Conservation (phyloP, 2,329 filamentous ascomycete genomes). For the Ophiostoma himal-ulmi region DNA sequence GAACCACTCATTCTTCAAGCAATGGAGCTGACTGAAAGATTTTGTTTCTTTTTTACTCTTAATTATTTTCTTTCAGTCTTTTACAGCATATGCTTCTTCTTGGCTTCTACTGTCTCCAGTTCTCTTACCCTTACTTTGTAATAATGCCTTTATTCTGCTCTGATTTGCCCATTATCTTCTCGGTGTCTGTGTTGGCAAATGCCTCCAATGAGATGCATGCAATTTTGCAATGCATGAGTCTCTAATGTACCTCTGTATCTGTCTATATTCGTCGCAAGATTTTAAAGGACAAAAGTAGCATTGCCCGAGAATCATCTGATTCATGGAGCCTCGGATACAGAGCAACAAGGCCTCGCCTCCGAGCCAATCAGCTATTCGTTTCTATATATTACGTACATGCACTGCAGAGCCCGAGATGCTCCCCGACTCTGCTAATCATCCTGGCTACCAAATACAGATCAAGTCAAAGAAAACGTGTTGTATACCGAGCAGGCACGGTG, state of each 20-base stretch:
- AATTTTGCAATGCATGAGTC: not conserved
- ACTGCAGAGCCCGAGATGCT: not conserved
- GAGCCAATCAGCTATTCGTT: not conserved
- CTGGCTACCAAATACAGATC: not conserved
- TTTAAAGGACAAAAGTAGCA: not conserved
- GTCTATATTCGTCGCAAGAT: not conserved
- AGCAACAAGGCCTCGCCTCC: not conserved
- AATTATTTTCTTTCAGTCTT: not conserved
- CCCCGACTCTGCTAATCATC: not conserved
- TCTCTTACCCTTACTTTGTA: not conserved
- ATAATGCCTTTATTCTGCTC: not conserved
- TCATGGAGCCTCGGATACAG: not conserved
- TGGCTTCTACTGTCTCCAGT: not conserved
- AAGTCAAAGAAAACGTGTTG: not conserved
- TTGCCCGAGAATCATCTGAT: not conserved
- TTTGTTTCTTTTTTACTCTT: not conserved
- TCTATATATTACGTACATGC: not conserved
- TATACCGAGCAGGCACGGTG: not conserved
- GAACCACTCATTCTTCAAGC: slow-evolving; percentile 15
- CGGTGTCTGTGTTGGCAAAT: not conserved
- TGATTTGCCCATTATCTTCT: not conserved
- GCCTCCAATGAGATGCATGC: not conserved
- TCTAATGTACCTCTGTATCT: not conserved
- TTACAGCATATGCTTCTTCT: not conserved
- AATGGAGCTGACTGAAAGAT: not conserved